Base-by-base conservation (phyloP, 78 protist species). In the Diacronema lutheri region DNA sequence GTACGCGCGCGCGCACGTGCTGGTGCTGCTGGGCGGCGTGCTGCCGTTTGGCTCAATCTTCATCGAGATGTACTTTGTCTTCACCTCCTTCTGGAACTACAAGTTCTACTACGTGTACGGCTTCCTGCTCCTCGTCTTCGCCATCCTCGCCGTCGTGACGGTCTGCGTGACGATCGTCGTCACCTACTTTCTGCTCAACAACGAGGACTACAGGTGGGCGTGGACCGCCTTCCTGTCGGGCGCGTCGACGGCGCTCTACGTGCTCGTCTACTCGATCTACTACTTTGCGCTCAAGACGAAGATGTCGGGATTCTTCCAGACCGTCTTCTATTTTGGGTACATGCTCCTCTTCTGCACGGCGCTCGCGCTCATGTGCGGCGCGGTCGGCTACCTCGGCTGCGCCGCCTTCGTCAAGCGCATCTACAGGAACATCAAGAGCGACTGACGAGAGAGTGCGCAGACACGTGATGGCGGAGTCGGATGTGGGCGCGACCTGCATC, bases 41-140 rank as follows among this genome's bases (percentile, higher is more conserved):
- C 94, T 95, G 37, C 97, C 97, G n/a, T 95, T 95, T 60, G 96
- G 96, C 21, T 44, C 93, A 38, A 94, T 95, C 66, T 95, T 95
- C 66, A 93, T 97, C 81, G 98, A 97, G 88, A 92, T 94, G 93
- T 97, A 95, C 91, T 95, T 93, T 33, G 60, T 96, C 74, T 94
- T 95, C 86, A 89, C 97, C 33, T 87, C 95, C 33, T 93, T 97
- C 81, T 97, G 98, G 99, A 93, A 94, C 83, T 95, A 95, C 93
- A 95, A 95, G 91, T 90, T 90, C 83, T 95, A 95, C 90, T 95
- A 97, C 81, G 97, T 96, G 35, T 97, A 93, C 86, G 97, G 97
- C 69, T 93, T 93, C 84, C 64, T 90, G 91, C 84, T 92, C 29
- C 82, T 95, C 13, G 97, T 94, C 58, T 92, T 81, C 41, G n/a